Conservation (phyloP, 2,329 filamentous ascomycete genomes). For the Penicillium sp. region DNA sequence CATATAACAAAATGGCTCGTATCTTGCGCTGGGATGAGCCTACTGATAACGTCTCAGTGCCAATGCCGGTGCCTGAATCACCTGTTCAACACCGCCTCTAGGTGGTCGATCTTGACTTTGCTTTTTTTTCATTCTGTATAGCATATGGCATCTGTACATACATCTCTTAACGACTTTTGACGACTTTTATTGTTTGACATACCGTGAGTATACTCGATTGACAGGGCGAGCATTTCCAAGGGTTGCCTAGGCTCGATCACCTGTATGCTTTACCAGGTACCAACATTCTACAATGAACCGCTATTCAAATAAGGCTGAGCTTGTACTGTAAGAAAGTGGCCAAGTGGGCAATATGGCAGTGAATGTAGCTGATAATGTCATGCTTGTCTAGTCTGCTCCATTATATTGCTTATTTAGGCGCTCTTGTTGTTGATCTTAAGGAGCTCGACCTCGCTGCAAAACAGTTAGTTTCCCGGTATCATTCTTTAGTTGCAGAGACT, state of each 20-base stretch:
- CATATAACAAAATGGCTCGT: slow-evolving; percentile 24
- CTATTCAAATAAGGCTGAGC: neutral
- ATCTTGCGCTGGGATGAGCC: slow-evolving; percentile 21
- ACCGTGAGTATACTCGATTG: neutral
- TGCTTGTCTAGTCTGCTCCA: neutral
- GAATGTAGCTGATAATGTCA: neutral
- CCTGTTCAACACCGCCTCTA: slow-evolving; percentile 26
- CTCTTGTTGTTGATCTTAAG: slow-evolving; percentile 60
- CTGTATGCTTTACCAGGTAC: too few species aligned
- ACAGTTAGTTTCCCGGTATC: slow-evolving; percentile 1
- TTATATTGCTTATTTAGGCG: slow-evolving; percentile 29
- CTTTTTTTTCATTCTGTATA: neutral
- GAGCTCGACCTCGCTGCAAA: slow-evolving; percentile 64
- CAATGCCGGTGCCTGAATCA: slow-evolving; percentile 8
- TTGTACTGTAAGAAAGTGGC: neutral
- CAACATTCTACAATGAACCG: neutral
- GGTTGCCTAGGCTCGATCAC: neutral
- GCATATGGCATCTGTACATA: neutral
- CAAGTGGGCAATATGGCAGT: neutral
- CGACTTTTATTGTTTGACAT: neutral
- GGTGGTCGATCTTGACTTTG: neutral
- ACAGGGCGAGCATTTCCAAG: neutral
- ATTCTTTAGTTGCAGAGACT: slow-evolving; percentile 42
- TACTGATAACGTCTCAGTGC: neutral
- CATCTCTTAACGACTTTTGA: neutral